Conservation (phyloP, 352 stramenopile genomes). For the Hyphochytrium catenoides region DNA sequence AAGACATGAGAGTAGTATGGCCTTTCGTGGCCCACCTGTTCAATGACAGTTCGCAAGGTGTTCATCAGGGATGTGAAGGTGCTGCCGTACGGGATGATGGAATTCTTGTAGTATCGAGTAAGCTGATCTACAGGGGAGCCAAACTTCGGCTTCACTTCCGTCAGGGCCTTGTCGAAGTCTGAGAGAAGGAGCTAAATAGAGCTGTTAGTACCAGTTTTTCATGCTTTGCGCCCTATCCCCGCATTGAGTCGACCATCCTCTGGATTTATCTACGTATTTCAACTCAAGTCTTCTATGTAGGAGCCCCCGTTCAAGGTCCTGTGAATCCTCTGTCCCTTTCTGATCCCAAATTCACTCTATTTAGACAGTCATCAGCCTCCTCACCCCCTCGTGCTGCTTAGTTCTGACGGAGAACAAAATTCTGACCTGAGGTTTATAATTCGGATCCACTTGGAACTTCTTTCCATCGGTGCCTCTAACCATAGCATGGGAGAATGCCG, state of each 20-base stretch:
- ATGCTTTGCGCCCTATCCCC: too few relatives aligned
- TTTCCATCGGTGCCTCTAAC: conserved; percentile 48
- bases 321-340: too few relatives aligned
- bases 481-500: conserved; percentile 56
- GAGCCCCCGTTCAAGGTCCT: too few relatives aligned
- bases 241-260: too few relatives aligned
- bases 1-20: conserved; percentile 1
- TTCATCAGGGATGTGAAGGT: conserved; percentile 77
- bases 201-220: too few relatives aligned
- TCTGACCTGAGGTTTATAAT: conserved; percentile 44
- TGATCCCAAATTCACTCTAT: too few relatives aligned
- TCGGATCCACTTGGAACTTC: conserved; percentile 44
- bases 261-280: conserved; percentile 28
- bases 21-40: conserved; percentile 49
- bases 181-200: too few relatives aligned
- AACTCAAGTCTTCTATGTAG: too few relatives aligned
- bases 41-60: conserved; percentile 73
- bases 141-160: conserved; percentile 94
- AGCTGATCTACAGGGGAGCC: conserved; percentile 79
- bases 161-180: conserved; percentile 84
- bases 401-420: too few relatives aligned
- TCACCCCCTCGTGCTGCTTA: conserved; percentile 42
- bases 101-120: conserved; percentile 81
- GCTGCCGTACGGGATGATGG: conserved; percentile 83
- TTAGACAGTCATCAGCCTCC: conserved; percentile 29